Percentiles rank a stretch among this genome's conserved stretches.
Conservation (phyloP, 805 yeast genomes). For the Metschnikowia baotianmanensis region DNA sequence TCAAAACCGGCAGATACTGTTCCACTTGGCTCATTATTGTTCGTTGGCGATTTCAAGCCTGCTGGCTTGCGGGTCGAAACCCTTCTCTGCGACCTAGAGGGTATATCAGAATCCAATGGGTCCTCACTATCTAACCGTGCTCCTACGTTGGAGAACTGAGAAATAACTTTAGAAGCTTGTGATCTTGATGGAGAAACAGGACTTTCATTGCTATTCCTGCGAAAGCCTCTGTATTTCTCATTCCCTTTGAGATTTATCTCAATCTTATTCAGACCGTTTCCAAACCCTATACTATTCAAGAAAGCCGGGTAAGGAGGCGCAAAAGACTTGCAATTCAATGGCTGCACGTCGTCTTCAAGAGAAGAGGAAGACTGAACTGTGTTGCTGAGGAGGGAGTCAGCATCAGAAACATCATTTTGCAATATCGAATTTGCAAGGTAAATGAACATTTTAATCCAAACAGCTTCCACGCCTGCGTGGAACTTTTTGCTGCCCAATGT, state of each 20-base stretch:
- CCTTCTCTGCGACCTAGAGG: conserved; percentile 29
- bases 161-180: conserved; percentile 3
- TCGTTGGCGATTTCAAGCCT: conserved; percentile 2
- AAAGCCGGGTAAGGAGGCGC: conserved; percentile 12
- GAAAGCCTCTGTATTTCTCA: conserved; percentile 41
- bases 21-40: too few relatives aligned
- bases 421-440: conserved; percentile 39
- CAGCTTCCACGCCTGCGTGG: conserved; percentile 30
- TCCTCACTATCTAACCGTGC: conserved; percentile 12
- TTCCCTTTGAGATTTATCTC: conserved; percentile 28
- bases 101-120: conserved; percentile 21
- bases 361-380: conserved; percentile 4
- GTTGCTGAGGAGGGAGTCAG: conserved; percentile 22
- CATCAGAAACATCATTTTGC: conserved; percentile 25
- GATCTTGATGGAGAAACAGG: conserved; percentile 6
- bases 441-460: conserved; percentile 42
- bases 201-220: conserved; percentile 28
- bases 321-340: conserved; percentile 20
- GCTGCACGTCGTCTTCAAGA: conserved; percentile 21
- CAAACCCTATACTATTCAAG: neutral
- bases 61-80: conserved; percentile 12
- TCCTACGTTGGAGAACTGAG: conserved; percentile 9
- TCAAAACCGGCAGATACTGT: conserved; percentile 9
- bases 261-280: conserved; percentile 16
- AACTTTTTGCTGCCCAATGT: conserved; percentile 33